Base-by-base conservation (phyloP, 495 filamentous ascomycete species). In the Tuber borchii region DNA sequence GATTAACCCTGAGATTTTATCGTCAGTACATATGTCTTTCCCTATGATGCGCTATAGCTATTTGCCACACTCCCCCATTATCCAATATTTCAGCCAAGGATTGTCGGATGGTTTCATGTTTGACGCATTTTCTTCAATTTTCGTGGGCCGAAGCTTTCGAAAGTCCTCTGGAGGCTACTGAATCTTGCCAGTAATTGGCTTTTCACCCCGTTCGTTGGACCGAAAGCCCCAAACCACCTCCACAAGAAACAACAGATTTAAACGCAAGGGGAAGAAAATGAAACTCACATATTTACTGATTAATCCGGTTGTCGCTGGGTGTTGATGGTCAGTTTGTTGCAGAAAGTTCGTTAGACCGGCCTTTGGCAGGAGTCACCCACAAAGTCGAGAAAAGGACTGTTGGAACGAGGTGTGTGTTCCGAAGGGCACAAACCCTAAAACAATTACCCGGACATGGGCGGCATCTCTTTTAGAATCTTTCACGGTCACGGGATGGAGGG, bases 1-100 rank as follows among this genome's bases (percentile, higher is more conserved):
- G 93, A 86, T 98, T 99, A 90, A 97, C 94, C 96, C 95, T 99
- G 85, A 82, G 51, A 72, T 44, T 44, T 20, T 39, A 72, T 75
- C 39, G 34, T 43, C 75, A 73, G 74, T 74, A 43, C 22, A 51
- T 46, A 68, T 69, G 73, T 68, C 26, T 26, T 61, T n/a, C 26
- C n/a, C 10, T 8, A 10, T 26, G 17, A 71, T 74, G 73, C 72
- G 26, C 37, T 40, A 37, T 42, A 20, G 34, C 51, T 39, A 31
- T 73, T 45, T 69, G 46, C n/a, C 26, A 42, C 46, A 44, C 40
- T n/a, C 43, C 42, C 31, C 40, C 31, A 44, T 7, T 20, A 69
- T 70, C 46, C 31, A 31, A 69, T 70, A 37, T 34, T 19, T 17
- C 26, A 71, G 65, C 43, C 9, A 19, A 46, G 71, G 39, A 48